Evolutionary conservation across 106 monocot genomes (phyloP), one percentile per base, ranked within the genome.

Genomic region (Iris macrosiphon): DNA sequence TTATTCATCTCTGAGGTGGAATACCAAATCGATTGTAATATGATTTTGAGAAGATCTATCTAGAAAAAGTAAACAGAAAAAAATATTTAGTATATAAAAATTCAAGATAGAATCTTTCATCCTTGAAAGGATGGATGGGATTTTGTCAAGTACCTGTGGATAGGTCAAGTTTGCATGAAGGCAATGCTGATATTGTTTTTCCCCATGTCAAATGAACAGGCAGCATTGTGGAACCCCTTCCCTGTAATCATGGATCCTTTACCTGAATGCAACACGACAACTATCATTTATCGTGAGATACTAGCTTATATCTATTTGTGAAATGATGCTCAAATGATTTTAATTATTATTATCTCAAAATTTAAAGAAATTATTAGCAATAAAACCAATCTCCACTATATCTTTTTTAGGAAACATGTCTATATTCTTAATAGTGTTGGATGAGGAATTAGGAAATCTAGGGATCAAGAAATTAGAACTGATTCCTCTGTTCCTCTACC

Each of bases 121-220:
- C 30, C 31, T 63, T 7, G 72, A 59, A 11, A 73, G 34, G 12
- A 52, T 40, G 20, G 57, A 1, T 5, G 79, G 68, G n/a, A 69
- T 50, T 23, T 19, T 31, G 9, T 40, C 59, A 29, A 68, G 0
- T 28, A 79, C 59, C 10, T 63, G 51, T 8, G 67, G 9, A 23
- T 68, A 73, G 40, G 23, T 79, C 6, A 68, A 32, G 32, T 73
- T 79, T 32, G 49, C 25, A 25, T 57, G 52, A 79, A 79, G 29
- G 63, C 72, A 3, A 64, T 35, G 7, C 51, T 40, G 2, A 79
- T 63, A 32, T 73, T 73, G 26, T 79, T 73, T 57, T 79, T 73
- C 8, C 79, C 79, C 0, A 73, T 73, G 42, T 79, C 73, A 29
- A 79, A 37, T 12, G 73, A 68, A 30, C 69, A 79, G 5, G 73